Base-by-base conservation (phyloP, 768 basidiomycete species). In the Lactarius sp. region DNA sequence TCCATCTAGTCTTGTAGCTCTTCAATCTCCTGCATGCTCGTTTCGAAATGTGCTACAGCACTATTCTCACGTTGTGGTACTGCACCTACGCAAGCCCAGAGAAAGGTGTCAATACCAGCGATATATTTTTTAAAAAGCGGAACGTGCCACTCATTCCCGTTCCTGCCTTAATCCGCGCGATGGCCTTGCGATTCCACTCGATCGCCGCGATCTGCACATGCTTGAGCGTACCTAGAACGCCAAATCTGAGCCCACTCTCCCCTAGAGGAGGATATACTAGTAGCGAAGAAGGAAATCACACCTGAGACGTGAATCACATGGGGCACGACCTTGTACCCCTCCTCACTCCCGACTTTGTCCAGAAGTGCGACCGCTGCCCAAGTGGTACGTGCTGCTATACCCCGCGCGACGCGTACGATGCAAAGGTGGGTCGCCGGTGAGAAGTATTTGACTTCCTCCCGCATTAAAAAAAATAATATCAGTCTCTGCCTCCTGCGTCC, bases 301-400 rank as follows among this genome's bases (percentile, higher is more conserved):
- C 92, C 92, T 54, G 91, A 91, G 14, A 93, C 77, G 69, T 90
- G 91, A 0, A 94, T 77, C 5, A 95, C 86, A 65, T 90, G 80
- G 0, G 93, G 92, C 31, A 94, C 81, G 59, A 83, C 81, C 46
- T 16, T 63, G 31, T 10, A 18, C 14, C 52, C 52, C 20, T 75
- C 77, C 42, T 74, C 68, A 1, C 85, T 83, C 7, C 87, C 83
- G 46, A 94, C 80, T 3, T 76, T 70, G 0, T 84, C 82, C 52
- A 96, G 71, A 16, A 94, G 75, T 0, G 90, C 90, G 20, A 92
- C 70, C 0, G 85, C 89, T 0, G 84, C 92, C 90, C 90, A 92
- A 0, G 90, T 88, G 41, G 88, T 82, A 4, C 80, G 81, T 70
- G 92, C 85, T 62, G 90, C 89, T 56, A 92, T 90, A 52, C 62